Conservation (phyloP, 495 filamentous ascomycete species). For the Penicillium canescens region DNA sequence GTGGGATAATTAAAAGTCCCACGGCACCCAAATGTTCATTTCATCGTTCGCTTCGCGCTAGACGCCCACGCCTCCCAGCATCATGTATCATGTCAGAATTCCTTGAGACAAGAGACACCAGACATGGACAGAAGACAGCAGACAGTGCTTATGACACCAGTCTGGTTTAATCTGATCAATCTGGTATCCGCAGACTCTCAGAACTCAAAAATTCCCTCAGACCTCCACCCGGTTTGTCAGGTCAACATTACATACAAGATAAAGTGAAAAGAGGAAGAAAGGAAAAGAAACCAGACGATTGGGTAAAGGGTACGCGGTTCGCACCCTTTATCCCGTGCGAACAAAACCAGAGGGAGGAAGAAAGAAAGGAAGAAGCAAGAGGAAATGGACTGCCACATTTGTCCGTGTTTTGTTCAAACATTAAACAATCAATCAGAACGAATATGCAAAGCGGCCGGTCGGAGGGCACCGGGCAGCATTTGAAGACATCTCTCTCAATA, state of each 20-base stretch:
- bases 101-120: neutral
- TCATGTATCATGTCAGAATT: conserved; percentile 4
- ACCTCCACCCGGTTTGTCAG: conserved; percentile 9
- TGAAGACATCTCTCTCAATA: neutral
- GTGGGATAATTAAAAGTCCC: no score
- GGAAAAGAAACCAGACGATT: conserved; percentile 5
- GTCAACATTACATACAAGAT: conserved; percentile 32
- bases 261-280: neutral
- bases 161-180: no score
- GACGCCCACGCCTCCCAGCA: neutral
- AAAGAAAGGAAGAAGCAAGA: conserved; percentile 6
- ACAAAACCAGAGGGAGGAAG: conserved; percentile 9
- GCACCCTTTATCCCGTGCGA: conserved; percentile 1
- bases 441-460: neutral
- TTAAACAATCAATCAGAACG: neutral
- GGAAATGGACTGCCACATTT: neutral
- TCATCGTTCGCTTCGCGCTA: conserved; percentile 10
- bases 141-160: no score
- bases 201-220: conserved; percentile 17
- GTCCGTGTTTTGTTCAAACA: no score
- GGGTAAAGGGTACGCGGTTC: neutral
- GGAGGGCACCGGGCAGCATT: conserved; percentile 1
- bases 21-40: conserved; percentile 9
- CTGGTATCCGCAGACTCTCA: neutral
- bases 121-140: no score